These are phyloP conservation scores for Talaromyces nanjingensis DNA, from an alignment of 495 filamentous ascomycete genomes.

Conservation along the genomic window DNA sequence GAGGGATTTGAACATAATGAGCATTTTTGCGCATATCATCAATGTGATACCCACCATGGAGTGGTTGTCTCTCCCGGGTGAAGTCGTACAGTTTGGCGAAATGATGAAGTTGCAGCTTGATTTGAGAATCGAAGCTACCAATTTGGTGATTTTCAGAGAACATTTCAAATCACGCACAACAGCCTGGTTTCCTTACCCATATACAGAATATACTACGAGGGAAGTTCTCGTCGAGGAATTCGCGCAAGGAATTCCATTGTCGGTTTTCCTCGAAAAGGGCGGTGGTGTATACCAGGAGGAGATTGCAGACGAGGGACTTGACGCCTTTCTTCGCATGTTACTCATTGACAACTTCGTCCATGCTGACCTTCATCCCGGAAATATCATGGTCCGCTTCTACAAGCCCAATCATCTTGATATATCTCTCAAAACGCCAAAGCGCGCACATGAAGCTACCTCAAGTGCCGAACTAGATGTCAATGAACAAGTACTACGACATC, in stretches of 20 bases:
- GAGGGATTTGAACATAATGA: constrained; percentile 88
- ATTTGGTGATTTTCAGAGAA: constrained; percentile 79
- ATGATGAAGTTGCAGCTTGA: constrained; percentile 99
- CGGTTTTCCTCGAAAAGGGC: constrained; percentile 82
- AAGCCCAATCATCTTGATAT: constrained; percentile 66
- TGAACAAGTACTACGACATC: constrained; percentile 70
- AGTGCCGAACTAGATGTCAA: constrained; percentile 64
- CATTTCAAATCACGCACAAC: constrained; percentile 87
- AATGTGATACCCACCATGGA: constrained; percentile 92
- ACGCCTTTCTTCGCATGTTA: constrained; percentile 97
- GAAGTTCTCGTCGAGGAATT: constrained; percentile 95
- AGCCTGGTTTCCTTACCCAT: constrained; percentile 94
- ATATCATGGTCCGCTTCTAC: constrained; percentile 99
- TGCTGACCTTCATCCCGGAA: constrained; percentile 96
- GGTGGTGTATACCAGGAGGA: constrained; percentile 90
- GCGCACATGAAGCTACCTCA: constrained; percentile 46
- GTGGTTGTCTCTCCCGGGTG: constrained; percentile 94
- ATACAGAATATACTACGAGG: constrained; percentile 81
- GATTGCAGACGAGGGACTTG: constrained; percentile 90
- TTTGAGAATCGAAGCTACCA: constrained; percentile 88
- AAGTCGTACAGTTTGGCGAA: constrained; percentile 87
- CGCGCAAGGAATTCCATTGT: constrained; percentile 85
- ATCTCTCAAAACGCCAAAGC: constrained; percentile 44
- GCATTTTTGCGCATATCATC: constrained; percentile 78
- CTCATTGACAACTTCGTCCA: constrained; percentile 98